phyloP scores from a whole-genome alignment of 768 basidiomycete genomes.

The Suillus subalutaceus region DNA sequence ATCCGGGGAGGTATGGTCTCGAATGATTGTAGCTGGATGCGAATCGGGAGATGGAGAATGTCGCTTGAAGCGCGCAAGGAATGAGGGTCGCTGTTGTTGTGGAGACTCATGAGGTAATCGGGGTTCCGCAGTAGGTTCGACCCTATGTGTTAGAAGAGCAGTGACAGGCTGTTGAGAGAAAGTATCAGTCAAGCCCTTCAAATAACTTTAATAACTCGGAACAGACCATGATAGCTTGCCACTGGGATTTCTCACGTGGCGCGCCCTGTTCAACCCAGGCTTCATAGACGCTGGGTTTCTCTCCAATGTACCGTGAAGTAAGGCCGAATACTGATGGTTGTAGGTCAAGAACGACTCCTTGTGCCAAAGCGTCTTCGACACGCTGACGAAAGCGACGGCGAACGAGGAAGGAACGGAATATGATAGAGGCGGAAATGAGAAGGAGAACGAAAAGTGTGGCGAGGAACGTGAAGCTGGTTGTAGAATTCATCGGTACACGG shows the following conservation, averaged over 20 bases:
- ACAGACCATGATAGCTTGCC: constrained; percentile 55
- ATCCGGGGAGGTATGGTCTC: constrained; percentile 15
- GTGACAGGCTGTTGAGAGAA: constrained; percentile 20
- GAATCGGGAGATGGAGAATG: constrained; percentile 14
- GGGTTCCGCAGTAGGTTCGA: neutral
- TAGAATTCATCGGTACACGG: neutral
- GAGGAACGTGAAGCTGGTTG: constrained; percentile 66
- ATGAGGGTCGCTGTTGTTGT: constrained; percentile 8
- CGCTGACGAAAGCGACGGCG: constrained; percentile 59
- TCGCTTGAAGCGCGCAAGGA: constrained; percentile 10
- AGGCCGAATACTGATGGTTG: constrained; percentile 31
- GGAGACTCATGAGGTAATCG: neutral
- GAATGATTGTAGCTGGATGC: neutral
- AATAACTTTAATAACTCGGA: neutral
- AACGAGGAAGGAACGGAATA: constrained; percentile 63
- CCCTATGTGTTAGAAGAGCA: constrained; percentile 34
- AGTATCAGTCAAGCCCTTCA: constrained; percentile 8
- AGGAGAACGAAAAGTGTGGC: constrained; percentile 72
- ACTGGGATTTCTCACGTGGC: constrained; percentile 25
- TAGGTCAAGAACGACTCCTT: constrained; percentile 44
- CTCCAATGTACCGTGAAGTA: constrained; percentile 44
- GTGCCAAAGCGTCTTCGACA: constrained; percentile 54
- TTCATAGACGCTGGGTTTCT: constrained; percentile 55
- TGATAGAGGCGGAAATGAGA: constrained; percentile 62
- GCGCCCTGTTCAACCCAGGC: constrained; percentile 41